Base-by-base conservation (phyloP, 192 early-diverging fungal genomes). In the Rhizophagus sp. region DNA sequence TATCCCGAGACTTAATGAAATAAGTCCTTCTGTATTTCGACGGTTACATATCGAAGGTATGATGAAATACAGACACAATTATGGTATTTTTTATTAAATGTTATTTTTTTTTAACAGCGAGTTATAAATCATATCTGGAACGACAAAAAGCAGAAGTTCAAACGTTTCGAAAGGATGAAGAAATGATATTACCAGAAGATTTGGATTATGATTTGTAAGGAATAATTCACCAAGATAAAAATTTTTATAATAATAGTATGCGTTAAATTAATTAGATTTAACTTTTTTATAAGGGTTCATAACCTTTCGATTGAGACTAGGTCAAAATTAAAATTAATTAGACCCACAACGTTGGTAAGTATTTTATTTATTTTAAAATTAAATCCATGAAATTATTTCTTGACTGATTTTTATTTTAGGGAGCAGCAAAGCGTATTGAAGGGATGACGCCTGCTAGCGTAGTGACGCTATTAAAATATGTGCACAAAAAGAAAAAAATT, bases 371-470 rank as follows among this genome's bases (percentile, higher is more conserved):
- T 30, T 30, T 30, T 41, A 41, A 33, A 66, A 33, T 3, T 66
- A 44, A 39, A 33, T 24, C 34, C 39, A 12, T 41, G 49, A 27
- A 57, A 57, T 66, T 36, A 50, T 65, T 73, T 73, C 25, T 6
- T 24, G 25, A 82, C 86, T 80, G 62, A 75, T 47, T 71, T 85
- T 71, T 82, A 25, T 10, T 27, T 47, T 63, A 90, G 89, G 87
- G 94, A 52, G 94, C 93, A 9, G 94, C 92, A 30, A 93, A 93
- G 84, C 86, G 94, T 52, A 91, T 95, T 69, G 93, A 92, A 70
- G 94, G 94, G 4, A 91, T 95, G 83, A 95, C 94, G 41, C 93
- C 94, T 19, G 90, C 91, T 6, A 89, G 87, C n/a, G 88, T 95
- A 65, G 70, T 95, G 34, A 89, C 90, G 33, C 80, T 95, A 71